These are phyloP conservation scores for Pestalotiopsis sp. DNA, from an alignment of 2,329 filamentous ascomycete species.

Conservation along the genomic window DNA sequence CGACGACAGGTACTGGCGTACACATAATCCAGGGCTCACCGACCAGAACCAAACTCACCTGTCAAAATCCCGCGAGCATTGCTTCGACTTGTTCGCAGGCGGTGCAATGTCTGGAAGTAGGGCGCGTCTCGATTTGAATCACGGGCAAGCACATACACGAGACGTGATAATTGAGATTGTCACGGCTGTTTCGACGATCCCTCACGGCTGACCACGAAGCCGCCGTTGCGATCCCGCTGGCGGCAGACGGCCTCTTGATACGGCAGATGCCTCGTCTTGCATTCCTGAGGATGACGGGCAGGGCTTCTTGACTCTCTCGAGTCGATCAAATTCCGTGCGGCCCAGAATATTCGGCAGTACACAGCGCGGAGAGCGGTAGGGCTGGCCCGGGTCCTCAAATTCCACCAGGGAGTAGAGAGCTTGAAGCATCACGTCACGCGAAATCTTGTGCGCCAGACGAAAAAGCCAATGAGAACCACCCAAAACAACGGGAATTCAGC, in stretches of 20 bases:
- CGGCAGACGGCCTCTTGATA: not conserved
- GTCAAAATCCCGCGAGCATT: not conserved
- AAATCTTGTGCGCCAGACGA: not conserved
- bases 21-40: not conserved
- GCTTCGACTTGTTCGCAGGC: not conserved
- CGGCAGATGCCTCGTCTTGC: not conserved
- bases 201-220: not conserved
- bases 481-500: not conserved
- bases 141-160: not conserved
- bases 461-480: not conserved
- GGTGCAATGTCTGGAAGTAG: not conserved
- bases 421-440: not conserved
- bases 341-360: not conserved
- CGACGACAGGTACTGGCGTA: too few species aligned
- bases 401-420: not conserved
- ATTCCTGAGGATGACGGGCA: not conserved
- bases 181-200: not conserved
- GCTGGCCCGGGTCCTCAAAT: not conserved
- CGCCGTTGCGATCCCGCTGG: not conserved
- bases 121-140: not conserved
- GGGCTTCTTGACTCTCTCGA: too few species aligned
- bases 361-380: not conserved
- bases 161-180: not conserved
- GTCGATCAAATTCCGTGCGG: not conserved
- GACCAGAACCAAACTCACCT: not conserved